Conservation (phyloP, 352 stramenopile genomes). For the Phytophthora multivora region DNA sequence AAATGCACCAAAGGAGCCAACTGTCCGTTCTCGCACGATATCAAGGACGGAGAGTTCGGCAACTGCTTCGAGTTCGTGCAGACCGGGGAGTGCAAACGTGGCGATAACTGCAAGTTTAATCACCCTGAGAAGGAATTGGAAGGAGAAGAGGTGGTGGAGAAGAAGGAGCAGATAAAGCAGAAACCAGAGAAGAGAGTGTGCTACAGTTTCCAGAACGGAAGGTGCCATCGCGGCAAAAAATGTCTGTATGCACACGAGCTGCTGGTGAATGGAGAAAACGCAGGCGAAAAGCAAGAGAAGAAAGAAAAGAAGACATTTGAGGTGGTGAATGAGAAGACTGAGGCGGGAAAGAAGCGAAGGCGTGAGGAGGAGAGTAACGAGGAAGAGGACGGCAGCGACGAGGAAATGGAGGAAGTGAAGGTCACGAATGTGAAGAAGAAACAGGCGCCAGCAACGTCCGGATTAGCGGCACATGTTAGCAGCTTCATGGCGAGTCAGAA, state of each 20-base stretch:
- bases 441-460: constrained; percentile 15
- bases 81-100: constrained; percentile 69
- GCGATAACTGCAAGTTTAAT: constrained; percentile 75
- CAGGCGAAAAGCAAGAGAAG: constrained; percentile 16
- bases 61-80: constrained; percentile 86
- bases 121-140: constrained; percentile 36
- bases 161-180: constrained; percentile 12
- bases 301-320: constrained; percentile 40
- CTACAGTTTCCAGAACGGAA: constrained; percentile 78
- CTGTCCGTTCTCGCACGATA: constrained; percentile 80
- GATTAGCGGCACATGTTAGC: constrained; percentile 44
- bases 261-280: constrained; percentile 24
- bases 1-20: constrained; percentile 74
- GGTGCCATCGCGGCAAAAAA: constrained; percentile 74
- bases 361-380: constrained; percentile 26
- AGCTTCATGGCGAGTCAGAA: constrained; percentile 42
- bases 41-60: constrained; percentile 71
- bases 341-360: constrained; percentile 35
- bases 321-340: constrained; percentile 28
- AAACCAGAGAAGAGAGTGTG: constrained; percentile 59
- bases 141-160: constrained; percentile 11
- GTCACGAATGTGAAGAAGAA: constrained; percentile 19
- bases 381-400: constrained; percentile 24
- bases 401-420: constrained; percentile 30
- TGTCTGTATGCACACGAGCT: constrained; percentile 71